Percentiles rank a stretch among this genome's conserved stretches.
Conservation (phyloP, 805 yeast species). For the Saccharomyces jurei region DNA sequence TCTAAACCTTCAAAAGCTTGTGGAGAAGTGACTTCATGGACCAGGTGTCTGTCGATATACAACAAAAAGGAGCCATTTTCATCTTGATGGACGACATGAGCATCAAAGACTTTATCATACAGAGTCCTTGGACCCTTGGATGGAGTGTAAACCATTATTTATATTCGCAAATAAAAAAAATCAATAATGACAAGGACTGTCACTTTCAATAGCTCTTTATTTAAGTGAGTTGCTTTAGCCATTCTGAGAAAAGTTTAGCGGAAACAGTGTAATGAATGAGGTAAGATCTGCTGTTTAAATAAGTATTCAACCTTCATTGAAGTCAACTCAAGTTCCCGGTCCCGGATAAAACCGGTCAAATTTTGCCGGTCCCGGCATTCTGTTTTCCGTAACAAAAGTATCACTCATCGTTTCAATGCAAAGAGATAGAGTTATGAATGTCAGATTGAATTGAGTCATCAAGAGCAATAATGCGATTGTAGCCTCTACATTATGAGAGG, state of each 20-base stretch:
- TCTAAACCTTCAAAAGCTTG: conserved; percentile 96
- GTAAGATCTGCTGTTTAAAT: neutral
- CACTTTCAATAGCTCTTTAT: neutral
- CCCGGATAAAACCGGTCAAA: neutral
- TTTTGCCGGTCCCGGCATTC: neutral
- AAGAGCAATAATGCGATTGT: neutral
- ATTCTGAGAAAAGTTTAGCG: neutral
- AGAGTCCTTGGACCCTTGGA: conserved; percentile 54
- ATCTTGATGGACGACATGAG: conserved; percentile 85
- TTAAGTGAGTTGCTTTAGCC: neutral
- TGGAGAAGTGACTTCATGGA: conserved; percentile 98
- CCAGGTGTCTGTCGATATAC: conserved; percentile 93
- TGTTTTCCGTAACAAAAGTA: neutral
- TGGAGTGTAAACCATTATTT: conserved; percentile 26
- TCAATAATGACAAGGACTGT: neutral
- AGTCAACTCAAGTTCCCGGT: neutral
- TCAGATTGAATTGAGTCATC: neutral
- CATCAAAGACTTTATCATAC: conserved; percentile 93
- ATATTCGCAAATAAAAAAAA: neutral
- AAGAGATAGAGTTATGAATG: neutral
- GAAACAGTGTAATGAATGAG: neutral
- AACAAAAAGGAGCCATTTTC: conserved; percentile 79
- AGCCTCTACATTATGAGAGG: too few species aligned
- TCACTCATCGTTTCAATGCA: neutral
- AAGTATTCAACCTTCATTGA: neutral